A percentile compares a stretch with the other conserved stretches of the same genome.
phyloP scores from a whole-genome alignment of 208 protist genomes.

The Leishmania tropica region DNA sequence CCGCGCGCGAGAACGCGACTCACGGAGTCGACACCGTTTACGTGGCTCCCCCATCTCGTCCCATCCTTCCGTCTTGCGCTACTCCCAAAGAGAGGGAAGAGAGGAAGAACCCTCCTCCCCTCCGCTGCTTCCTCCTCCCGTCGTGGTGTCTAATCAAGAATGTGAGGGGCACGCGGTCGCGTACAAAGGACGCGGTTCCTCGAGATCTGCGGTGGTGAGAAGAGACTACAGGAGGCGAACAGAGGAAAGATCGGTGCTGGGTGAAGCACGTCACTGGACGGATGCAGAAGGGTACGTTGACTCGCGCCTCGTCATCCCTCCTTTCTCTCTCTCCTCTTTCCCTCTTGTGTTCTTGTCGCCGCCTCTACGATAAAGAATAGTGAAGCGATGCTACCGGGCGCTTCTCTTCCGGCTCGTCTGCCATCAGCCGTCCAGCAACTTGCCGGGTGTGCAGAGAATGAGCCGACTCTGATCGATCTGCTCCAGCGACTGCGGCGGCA shows the following conservation, averaged over 20 bases:
- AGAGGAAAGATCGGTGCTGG: no score
- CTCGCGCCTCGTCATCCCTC: not conserved
- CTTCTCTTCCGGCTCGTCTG: not conserved
- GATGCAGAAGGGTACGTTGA: not conserved
- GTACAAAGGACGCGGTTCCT: no score
- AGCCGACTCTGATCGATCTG: conserved; percentile 36
- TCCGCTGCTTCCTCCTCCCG: no score
- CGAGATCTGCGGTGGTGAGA: no score
- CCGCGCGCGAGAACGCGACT: no score
- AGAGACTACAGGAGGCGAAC: no score
- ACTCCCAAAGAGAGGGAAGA: no score
- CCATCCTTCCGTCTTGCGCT: not conserved
- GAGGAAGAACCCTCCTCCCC: no score
- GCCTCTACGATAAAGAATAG: not conserved
- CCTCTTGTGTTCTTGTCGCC: not conserved
- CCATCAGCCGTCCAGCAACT: not conserved
- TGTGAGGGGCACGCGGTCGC: no score
- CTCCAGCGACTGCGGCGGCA: conserved; percentile 22
- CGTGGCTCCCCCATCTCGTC: not conserved
- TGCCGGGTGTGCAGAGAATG: conserved; percentile 25
- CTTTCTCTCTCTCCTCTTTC: not conserved
- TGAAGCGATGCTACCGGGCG: not conserved
- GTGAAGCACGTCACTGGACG: no score
- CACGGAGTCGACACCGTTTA: no score
- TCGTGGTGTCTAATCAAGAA: no score